These are phyloP conservation scores for Hemisphaericaspora nanyangensis DNA, from an alignment of 805 yeast genomes.

Conservation along the genomic window DNA sequence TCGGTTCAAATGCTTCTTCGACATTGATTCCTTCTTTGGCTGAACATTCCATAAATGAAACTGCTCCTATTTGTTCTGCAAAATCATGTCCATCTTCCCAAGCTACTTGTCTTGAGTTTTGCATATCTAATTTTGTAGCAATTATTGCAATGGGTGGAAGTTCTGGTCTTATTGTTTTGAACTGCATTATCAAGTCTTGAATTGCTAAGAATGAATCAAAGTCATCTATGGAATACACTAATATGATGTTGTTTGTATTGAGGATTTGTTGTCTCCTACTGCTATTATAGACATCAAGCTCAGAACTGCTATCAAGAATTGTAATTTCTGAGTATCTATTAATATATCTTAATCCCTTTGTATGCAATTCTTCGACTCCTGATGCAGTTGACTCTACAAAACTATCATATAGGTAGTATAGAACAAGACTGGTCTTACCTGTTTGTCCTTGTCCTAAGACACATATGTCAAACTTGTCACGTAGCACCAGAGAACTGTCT, in stretches of 20 bases:
- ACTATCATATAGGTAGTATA: slow-evolving; percentile 18
- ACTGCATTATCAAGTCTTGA: slow-evolving; percentile 24
- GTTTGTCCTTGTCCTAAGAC: slow-evolving; percentile 25
- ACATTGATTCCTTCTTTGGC: slow-evolving; percentile 17
- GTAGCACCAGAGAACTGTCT: slow-evolving; percentile 13
- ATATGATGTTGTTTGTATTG: slow-evolving; percentile 27
- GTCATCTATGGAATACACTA: slow-evolving; percentile 27
- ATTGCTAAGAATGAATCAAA: slow-evolving; percentile 24
- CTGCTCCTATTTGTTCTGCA: slow-evolving; percentile 23
- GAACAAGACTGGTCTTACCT: slow-evolving; percentile 21
- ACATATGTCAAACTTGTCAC: slow-evolving; percentile 22
- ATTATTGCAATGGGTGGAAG: slow-evolving; percentile 29
- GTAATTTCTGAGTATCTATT: slow-evolving; percentile 22
- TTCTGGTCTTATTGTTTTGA: slow-evolving; percentile 17
- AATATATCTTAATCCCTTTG: slow-evolving; percentile 13
- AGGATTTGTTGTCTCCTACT: slow-evolving; percentile 22
- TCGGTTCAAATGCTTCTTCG: slow-evolving; percentile 25
- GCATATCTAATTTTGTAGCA: slow-evolving; percentile 27
- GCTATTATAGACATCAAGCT: slow-evolving; percentile 23
- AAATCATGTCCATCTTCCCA: slow-evolving; percentile 26
- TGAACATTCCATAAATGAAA: slow-evolving; percentile 26
- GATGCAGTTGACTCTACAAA: slow-evolving; percentile 17
- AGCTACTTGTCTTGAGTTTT: slow-evolving; percentile 23
- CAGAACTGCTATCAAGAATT: slow-evolving; percentile 28
- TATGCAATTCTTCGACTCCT: slow-evolving; percentile 23